phyloP scores from a whole-genome alignment of 805 yeast genomes.

The Wickerhamiella spandovensis region DNA sequence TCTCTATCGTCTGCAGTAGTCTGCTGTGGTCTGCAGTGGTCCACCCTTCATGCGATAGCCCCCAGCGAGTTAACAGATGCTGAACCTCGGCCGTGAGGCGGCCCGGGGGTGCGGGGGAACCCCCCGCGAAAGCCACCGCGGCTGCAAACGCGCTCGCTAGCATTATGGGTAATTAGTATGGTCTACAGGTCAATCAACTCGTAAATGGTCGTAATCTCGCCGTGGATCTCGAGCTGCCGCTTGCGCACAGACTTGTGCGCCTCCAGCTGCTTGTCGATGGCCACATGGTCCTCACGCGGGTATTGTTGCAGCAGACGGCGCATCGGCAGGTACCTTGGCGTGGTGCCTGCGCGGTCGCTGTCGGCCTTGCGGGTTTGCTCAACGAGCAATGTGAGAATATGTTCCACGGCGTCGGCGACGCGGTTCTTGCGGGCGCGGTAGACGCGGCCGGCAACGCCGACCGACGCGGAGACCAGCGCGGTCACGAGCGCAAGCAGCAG shows the following conservation, averaged over 20 bases:
- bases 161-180: neutral
- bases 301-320: constrained; percentile 8
- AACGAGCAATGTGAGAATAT: constrained; percentile 5
- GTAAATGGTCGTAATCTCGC: constrained; percentile 81
- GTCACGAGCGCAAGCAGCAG: neutral
- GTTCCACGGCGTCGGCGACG: constrained; percentile 3
- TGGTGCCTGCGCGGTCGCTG: constrained; percentile 10
- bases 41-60: no score
- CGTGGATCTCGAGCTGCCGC: constrained; percentile 57
- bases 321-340: constrained; percentile 9
- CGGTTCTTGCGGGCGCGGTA: constrained; percentile 4
- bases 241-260: constrained; percentile 50
- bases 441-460: neutral
- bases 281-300: constrained; percentile 37
- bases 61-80: no score
- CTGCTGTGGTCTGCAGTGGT: no score
- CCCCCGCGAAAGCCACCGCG: no score
- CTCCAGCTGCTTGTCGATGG: constrained; percentile 44
- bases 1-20: no score
- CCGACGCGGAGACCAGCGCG: neutral
- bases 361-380: constrained; percentile 13
- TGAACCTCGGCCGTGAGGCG: no score
- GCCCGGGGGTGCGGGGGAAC: no score
- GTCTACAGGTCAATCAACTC: constrained; percentile 47
- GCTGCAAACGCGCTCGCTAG: no score